Base-by-base conservation (phyloP, 495 filamentous ascomycete species). In the Astrothelium macrocarpum region DNA sequence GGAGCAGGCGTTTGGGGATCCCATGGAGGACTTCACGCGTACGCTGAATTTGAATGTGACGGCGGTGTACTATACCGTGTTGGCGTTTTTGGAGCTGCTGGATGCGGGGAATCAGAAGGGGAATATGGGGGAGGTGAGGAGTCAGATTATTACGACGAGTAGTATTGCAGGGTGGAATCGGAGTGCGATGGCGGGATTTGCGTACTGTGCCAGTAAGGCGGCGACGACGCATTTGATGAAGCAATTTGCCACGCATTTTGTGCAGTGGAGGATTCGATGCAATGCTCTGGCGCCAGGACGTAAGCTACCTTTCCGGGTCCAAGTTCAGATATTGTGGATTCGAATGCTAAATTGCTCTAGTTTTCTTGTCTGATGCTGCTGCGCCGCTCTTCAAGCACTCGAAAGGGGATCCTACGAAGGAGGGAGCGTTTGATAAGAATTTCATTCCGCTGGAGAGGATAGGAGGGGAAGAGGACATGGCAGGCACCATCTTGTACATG, bases 81-180 rank as follows among this genome's bases (percentile, higher is more conserved):
- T 75, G 7, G 78, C 79, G 1, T 81, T 81, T 62, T 66, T 80
- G 4, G 67, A 72, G 36, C 71, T 81, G 1, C 75, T 81, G 23
- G 76, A 78, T 61, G 72, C 68, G 16, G 78, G 78, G 2, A 80
- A 75, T 59, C 66, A 67, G 62, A 68, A 71, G 32, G 64, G 59
- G 7, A 67, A 67, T 16, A 18, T 43, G 58, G 56, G 66, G 36
- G 68, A 70, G 28, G 23, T 49, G 14, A 72, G 67, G 70, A 69
- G 69, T 42, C 74, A 78, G 59, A 69, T 78, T 39, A 67, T 78
- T 23, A 70, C 74, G 16, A 68, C 72, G 11, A 64, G 68, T 10
- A 72, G 68, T 26, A 70, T 77, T 18, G 72, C 66, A 2, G 68
- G 66, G 2, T 75, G 69, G 65, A 72, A 68, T 66, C 64, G 74